Evolutionary conservation across 495 filamentous ascomycete species (phyloP), one percentile per base, ranked within the genome.

Genomic region (Clavariopsis aquatica): DNA sequence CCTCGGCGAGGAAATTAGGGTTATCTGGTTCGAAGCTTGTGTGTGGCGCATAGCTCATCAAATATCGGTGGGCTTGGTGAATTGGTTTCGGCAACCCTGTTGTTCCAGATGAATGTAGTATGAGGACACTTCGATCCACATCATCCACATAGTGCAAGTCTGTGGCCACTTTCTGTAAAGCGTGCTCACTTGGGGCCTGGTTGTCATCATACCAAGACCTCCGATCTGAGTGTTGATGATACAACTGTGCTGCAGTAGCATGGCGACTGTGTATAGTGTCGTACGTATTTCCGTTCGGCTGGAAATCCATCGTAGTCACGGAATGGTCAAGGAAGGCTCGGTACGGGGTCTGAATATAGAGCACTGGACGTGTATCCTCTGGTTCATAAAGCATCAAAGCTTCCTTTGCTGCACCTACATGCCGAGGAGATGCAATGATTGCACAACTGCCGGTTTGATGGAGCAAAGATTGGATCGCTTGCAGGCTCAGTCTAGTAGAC

Each of bases 81-180:
- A 82, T 80, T 5, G 80, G 75, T 61, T 81, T 82, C 17, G 79
- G 78, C 15, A 81, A 65, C n/a, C 80, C 80, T 1, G 80, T 82
- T 10, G 78, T 81, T 0, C 80, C 79, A 5, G 78, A 80, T 6
- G 76, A 78, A 56, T 82, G 80, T 34, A 82, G 69, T 23, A 82
- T 78, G 10, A 82, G 46, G 6, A 78, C 75, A 10, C 73, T 65
- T 0, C 70, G 64, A 49, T 79, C 76, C 5, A 3, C 46, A 7
- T 62, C 60, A 19, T 4, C 8, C 2, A 55, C 34, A n/a, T 55
- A 55, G 34, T 41, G 49, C 23, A 19, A 1, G 15, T 55, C 22
- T 10, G 36, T 15, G 12, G 51, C 51, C 5, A 54, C 26, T n/a
- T 15, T 54, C 22, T 29, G 24, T 20, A 4, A 3, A 27, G 51